These are phyloP conservation scores for Chaetomium fimeti DNA, from an alignment of 495 filamentous ascomycete genomes.

Conservation along the genomic window DNA sequence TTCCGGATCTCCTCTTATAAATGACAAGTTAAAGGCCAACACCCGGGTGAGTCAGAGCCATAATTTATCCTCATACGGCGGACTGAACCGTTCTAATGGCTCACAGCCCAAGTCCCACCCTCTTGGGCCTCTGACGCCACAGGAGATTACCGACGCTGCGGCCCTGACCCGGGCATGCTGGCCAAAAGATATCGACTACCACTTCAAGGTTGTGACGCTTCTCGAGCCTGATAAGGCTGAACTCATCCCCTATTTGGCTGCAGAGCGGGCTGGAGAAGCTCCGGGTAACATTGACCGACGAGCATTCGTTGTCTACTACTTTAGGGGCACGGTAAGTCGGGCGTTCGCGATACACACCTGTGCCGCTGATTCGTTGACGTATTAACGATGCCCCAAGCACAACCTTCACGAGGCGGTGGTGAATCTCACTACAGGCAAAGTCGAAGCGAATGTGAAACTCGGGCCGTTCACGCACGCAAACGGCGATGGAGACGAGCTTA, in stretches of 20 bases:
- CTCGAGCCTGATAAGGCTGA: conserved; percentile 63
- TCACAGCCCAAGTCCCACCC: conserved; percentile 46
- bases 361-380: not conserved
- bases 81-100: not conserved
- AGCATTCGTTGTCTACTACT: conserved; percentile 61
- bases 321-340: conserved; percentile 57
- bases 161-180: conserved; percentile 48
- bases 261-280: conserved; percentile 29
- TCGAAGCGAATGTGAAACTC: conserved; percentile 61
- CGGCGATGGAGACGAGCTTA: conserved; percentile 60
- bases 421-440: conserved; percentile 49
- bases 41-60: not conserved
- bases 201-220: conserved; percentile 66
- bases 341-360: not conserved
- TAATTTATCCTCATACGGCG: too few species aligned
- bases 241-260: conserved; percentile 49
- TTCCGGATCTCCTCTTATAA: not conserved
- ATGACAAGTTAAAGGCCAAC: not conserved
- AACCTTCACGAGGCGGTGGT: conserved; percentile 68
- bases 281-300: conserved; percentile 47
- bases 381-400: conserved; percentile 42
- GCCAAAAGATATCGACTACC: conserved; percentile 49
- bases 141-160: conserved; percentile 53
- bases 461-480: conserved; percentile 57
- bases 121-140: conserved; percentile 56